phyloP scores from a whole-genome alignment of 768 basidiomycete genomes.

The Pleurotus eryngii region DNA sequence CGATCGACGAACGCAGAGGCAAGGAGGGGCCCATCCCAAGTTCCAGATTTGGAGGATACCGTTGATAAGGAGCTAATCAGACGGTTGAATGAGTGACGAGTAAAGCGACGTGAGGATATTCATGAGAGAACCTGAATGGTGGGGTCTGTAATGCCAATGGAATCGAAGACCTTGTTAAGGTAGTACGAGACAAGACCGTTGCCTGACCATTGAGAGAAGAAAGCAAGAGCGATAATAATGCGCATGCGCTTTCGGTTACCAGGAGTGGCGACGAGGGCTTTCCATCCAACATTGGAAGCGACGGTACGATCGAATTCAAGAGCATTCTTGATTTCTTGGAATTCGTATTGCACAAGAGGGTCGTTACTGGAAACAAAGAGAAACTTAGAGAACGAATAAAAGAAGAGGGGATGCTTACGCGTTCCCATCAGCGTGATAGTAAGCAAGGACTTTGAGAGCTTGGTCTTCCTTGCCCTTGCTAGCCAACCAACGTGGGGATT shows the following conservation, averaged over 20 bases:
- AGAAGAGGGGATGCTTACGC: constrained; percentile 28
- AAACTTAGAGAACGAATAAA: neutral
- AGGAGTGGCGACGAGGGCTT: constrained; percentile 56
- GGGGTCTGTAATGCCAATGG: constrained; percentile 61
- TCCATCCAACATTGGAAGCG: constrained; percentile 62
- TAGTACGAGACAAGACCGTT: constrained; percentile 86
- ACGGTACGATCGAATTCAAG: constrained; percentile 66
- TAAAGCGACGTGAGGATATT: neutral
- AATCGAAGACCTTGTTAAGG: constrained; percentile 67
- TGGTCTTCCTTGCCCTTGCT: constrained; percentile 69
- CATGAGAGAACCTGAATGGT: constrained; percentile 37
- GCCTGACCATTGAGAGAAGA: constrained; percentile 86
- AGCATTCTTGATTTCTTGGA: constrained; percentile 76
- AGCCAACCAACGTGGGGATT: constrained; percentile 83
- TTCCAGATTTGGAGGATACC: constrained; percentile 86
- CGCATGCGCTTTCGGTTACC: constrained; percentile 77
- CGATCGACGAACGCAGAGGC: constrained; percentile 63
- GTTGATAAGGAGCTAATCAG: constrained; percentile 72
- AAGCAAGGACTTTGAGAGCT: constrained; percentile 68
- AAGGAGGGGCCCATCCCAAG: constrained; percentile 51
- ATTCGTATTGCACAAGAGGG: constrained; percentile 70
- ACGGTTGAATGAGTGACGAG: neutral
- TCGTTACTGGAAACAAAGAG: constrained; percentile 38
- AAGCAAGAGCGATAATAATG: constrained; percentile 74
- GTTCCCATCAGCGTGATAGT: constrained; percentile 82